A percentile compares a stretch with the other conserved stretches of the same genome.
Conservation (phyloP, 1,284 basidiomycete species). For the Gymnopus androsaceus region DNA sequence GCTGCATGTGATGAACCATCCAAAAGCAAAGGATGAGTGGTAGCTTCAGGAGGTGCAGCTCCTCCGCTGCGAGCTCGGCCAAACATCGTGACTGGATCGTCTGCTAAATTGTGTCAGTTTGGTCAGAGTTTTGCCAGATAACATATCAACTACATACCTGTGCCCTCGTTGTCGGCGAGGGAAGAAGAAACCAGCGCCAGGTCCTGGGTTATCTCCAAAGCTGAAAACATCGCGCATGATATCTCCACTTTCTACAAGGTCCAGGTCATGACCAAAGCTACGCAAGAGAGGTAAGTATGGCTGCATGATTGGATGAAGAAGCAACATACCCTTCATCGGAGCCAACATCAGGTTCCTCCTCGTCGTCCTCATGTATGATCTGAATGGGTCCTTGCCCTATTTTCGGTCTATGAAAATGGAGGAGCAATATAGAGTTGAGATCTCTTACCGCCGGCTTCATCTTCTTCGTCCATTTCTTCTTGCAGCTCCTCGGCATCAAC, state of each 20-base stretch:
- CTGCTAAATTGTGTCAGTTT: conserved; percentile 29
- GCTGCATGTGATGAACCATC: conserved; percentile 53
- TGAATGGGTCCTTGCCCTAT: conserved; percentile 45
- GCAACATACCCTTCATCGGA: conserved; percentile 67
- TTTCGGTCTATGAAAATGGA: not conserved
- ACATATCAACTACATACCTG: conserved; percentile 38
- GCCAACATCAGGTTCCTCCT: conserved; percentile 66
- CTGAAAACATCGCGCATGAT: conserved; percentile 52
- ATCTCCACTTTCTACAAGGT: conserved; percentile 44
- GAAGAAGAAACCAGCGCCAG: conserved; percentile 54
- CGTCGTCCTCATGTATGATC: conserved; percentile 55
- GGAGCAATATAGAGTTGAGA: conserved; percentile 6
- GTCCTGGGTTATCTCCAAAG: conserved; percentile 49
- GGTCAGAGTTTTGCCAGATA: conserved; percentile 13
- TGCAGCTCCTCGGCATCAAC: conserved; percentile 50
- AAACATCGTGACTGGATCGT: conserved; percentile 63
- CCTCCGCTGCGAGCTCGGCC: conserved; percentile 56
- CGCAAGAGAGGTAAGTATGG: conserved; percentile 7
- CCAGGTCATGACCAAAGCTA: conserved; percentile 54
- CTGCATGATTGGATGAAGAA: not conserved
- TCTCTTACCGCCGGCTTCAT: conserved; percentile 47
- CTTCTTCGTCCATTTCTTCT: conserved; percentile 58
- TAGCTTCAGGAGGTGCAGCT: conserved; percentile 58
- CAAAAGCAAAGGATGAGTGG: conserved; percentile 82
- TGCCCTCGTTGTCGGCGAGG: conserved; percentile 53